These are phyloP conservation scores for Dysphania ambrosioides DNA, from an alignment of 148 eudicot genomes.

Conservation along the genomic window DNA sequence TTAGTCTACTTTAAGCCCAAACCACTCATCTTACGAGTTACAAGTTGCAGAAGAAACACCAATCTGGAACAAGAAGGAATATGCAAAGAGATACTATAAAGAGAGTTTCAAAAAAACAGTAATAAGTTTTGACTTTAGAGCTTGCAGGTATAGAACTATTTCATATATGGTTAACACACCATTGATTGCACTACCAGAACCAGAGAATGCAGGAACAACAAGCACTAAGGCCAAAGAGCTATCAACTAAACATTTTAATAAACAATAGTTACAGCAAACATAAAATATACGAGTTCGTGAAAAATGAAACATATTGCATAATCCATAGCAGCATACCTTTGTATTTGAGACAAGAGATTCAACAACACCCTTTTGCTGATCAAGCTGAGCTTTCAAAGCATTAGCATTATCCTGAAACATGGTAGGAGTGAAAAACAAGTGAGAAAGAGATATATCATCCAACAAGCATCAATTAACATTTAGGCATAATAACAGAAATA, in stretches of 20 bases:
- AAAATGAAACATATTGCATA: not conserved
- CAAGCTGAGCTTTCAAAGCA: constrained; percentile 83
- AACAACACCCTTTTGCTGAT: constrained; percentile 83
- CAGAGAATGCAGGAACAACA: not conserved
- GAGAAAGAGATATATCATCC: not conserved
- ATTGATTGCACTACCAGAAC: not conserved
- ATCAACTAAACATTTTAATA: too few relatives aligned
- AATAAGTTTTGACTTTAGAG: not conserved
- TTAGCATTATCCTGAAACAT: constrained; percentile 77
- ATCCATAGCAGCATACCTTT: constrained; percentile 48
- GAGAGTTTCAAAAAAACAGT: not conserved
- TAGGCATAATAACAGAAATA: not conserved
- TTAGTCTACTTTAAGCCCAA: too few relatives aligned
- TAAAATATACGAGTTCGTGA: not conserved
- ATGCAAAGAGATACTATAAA: not conserved
- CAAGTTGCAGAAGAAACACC: not conserved
- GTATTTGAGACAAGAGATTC: constrained; percentile 96
- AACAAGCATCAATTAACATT: constrained; percentile 4
- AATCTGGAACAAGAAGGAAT: not conserved
- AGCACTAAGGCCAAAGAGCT: constrained; percentile 4
- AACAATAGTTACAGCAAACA: too few relatives aligned
- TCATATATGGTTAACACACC: not conserved
- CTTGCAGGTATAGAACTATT: not conserved
- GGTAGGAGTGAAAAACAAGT: not conserved
- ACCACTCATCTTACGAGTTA: not conserved